A percentile compares a stretch with the other conserved stretches of the same genome.
Conservation (phyloP, 1,139 yeast species). For the Geotrichum histeridarum region DNA sequence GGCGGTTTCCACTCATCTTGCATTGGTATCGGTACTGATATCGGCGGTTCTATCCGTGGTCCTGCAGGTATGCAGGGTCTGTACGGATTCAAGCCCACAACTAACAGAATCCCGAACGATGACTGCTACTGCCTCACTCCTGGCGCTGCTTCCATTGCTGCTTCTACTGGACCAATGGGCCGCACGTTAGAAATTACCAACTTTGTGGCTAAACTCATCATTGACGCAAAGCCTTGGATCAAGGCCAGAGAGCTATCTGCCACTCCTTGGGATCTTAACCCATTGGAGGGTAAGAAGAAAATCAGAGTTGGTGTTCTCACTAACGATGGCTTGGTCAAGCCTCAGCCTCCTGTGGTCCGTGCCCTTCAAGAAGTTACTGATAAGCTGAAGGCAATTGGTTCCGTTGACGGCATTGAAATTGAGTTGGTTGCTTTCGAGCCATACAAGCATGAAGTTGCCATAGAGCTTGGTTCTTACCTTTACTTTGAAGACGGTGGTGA, state of each 20-base stretch:
- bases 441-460: constrained; percentile 36
- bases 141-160: constrained; percentile 44
- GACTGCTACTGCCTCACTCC: constrained; percentile 46
- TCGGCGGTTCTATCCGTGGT: constrained; percentile 72
- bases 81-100: constrained; percentile 64
- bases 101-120: constrained; percentile 43
- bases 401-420: constrained; percentile 28
- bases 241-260: constrained; percentile 47
- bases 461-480: constrained; percentile 40
- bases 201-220: constrained; percentile 48
- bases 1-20: constrained; percentile 61
- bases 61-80: constrained; percentile 73
- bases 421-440: constrained; percentile 45
- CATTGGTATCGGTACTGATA: constrained; percentile 69
- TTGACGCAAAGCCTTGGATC: constrained; percentile 54
- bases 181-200: constrained; percentile 54
- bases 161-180: constrained; percentile 47
- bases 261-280: constrained; percentile 48
- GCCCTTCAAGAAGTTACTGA: constrained; percentile 37
- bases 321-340: constrained; percentile 38
- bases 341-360: constrained; percentile 49
- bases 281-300: constrained; percentile 35
- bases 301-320: constrained; percentile 37
- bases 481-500: constrained; percentile 49
- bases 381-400: constrained; percentile 39